Evolutionary conservation across 2,329 filamentous ascomycete species (phyloP).

Genomic region (Spiromastix sp.): DNA sequence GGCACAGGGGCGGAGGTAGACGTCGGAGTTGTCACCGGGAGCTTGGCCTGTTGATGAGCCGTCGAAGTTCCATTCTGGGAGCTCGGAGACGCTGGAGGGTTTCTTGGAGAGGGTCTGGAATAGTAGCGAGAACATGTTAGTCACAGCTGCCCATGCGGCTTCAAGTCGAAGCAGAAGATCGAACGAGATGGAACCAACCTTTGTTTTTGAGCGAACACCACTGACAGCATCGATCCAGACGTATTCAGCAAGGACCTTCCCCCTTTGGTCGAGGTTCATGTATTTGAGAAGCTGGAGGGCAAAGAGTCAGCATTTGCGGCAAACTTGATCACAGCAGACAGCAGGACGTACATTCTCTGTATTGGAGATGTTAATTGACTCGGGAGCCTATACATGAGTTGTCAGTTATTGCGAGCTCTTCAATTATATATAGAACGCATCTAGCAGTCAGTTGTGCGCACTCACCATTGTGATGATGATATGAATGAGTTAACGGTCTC

Average conservation of each 20-base stretch:
- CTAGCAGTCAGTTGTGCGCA: constrained; percentile 6
- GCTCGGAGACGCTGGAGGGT: constrained; percentile 49
- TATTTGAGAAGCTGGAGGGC: constrained; percentile 52
- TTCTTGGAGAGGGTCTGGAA: constrained; percentile 53
- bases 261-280: constrained; percentile 81
- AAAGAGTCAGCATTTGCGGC: constrained; percentile 9
- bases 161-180: background rate
- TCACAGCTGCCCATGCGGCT: background rate
- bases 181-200: constrained; percentile 54
- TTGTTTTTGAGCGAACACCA: constrained; percentile 85
- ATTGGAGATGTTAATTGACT: constrained; percentile 36
- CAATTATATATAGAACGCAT: constrained; percentile 5
- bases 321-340: constrained; percentile 5
- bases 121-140: background rate
- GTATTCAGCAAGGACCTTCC: constrained; percentile 85
- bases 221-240: constrained; percentile 86
- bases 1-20: constrained; percentile 86
- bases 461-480: constrained; percentile 4
- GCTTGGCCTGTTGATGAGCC: constrained; percentile 90
- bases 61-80: constrained; percentile 73
- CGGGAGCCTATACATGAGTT: constrained; percentile 22
- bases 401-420: constrained; percentile 16
- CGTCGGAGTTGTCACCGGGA: constrained; percentile 89
- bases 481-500: constrained; percentile 12
- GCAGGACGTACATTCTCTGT: constrained; percentile 35